phyloP scores from a whole-genome alignment of 192 early-diverging fungal species.

The Coemansia sp. region DNA sequence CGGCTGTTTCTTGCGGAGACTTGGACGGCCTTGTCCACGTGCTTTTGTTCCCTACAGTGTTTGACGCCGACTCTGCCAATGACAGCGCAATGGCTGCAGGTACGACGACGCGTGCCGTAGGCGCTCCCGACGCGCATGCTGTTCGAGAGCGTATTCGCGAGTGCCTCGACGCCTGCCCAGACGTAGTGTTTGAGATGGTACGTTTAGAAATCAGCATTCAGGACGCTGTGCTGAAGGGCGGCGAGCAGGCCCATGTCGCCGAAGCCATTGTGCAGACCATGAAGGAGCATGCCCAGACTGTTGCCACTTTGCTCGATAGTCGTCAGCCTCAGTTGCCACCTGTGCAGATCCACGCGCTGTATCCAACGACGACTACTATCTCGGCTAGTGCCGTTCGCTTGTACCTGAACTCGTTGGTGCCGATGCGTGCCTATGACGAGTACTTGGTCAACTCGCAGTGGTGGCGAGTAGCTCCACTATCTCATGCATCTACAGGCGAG shows the following conservation, averaged over 20 bases:
- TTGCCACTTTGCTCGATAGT: slow-evolving; percentile 18
- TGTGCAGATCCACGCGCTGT: slow-evolving; percentile 44
- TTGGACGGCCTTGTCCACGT: slow-evolving; percentile 60
- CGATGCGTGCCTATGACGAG: slow-evolving; percentile 53
- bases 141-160: slow-evolving; percentile 46
- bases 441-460: slow-evolving; percentile 56
- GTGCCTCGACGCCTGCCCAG: slow-evolving; percentile 40
- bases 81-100: neutral
- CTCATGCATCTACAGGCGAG: neutral
- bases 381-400: slow-evolving; percentile 56
- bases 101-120: neutral
- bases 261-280: slow-evolving; percentile 41
- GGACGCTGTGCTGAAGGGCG: slow-evolving; percentile 46
- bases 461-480: slow-evolving; percentile 28
- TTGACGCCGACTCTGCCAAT: slow-evolving; percentile 56
- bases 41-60: slow-evolving; percentile 74
- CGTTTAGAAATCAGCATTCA: slow-evolving; percentile 53
- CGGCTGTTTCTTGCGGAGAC: slow-evolving; percentile 19
- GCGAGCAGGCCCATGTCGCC: slow-evolving; percentile 55
- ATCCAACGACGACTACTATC: slow-evolving; percentile 48
- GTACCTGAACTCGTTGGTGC: slow-evolving; percentile 55
- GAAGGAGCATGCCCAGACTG: slow-evolving; percentile 30
- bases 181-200: slow-evolving; percentile 54
- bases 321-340: neutral
- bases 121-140: slow-evolving; percentile 21